Evolutionary conservation across 1,284 basidiomycete species (phyloP), one percentile per base, ranked within the genome.

Genomic region (Cryptococcus wingfieldii): DNA sequence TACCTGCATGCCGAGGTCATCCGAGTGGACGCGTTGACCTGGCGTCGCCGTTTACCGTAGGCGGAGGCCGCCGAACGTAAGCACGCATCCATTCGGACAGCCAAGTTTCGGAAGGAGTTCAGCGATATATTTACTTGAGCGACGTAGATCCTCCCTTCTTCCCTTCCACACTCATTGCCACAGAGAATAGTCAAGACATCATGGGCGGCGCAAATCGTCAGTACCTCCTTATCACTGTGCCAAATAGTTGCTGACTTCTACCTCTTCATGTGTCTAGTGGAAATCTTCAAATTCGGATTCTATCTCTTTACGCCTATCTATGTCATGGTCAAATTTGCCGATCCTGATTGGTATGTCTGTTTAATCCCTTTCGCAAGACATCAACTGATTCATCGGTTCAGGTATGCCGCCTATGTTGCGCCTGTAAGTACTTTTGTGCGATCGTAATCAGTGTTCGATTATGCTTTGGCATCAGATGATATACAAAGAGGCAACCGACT

Each of bases 301-400:
- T 95, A 96, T 77, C 84, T 95, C 57, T 90, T 91, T 72, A 86
- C 94, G 62, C 92, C 92, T 0, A 83, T 94, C 51, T 80, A 83
- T 44, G 84, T 89, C 27, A 85, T 95, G 77, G 78, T 92, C 51
- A 88, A 93, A 73, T 94, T 89, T 69, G 90, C 91, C 52, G 89
- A 92, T 73, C 89, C 90, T 5, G 83, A 88, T 39, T 96, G 90
- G 90, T 95, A 31, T 19, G 50, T 19, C 38, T 44, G 14, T 13
- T 42, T 12, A 13, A 18, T 13, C 25, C 1, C 13, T 13, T n/a
- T 3, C 10, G 13, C n/a, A 8, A 16, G 9, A 19, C 18, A 13
- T 16, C 13, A 9, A 14, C 48, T 50, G 37, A 25, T 50, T 41
- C 25, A 10, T 16, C 39, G 62, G 58, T 54, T 57, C 53, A 6